These are phyloP conservation scores for Kodamaea ohmeri DNA, from an alignment of 1,139 yeast genomes.

Conservation along the genomic window DNA sequence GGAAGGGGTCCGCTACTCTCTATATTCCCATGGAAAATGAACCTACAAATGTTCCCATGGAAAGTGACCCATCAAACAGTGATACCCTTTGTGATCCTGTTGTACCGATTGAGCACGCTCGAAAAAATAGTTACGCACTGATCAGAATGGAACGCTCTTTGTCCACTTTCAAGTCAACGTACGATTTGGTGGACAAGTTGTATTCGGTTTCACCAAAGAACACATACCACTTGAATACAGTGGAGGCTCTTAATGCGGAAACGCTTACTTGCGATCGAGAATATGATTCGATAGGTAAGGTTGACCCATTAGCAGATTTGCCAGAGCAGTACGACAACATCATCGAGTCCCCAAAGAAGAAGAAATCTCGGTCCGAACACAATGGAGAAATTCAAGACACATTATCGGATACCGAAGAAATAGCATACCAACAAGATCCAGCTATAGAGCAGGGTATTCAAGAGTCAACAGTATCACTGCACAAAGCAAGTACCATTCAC, in stretches of 20 bases:
- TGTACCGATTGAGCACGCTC: no score
- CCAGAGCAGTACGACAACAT: constrained; percentile 12
- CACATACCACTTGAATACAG: constrained; percentile 35
- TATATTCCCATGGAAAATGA: no score
- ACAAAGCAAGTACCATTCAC: no score
- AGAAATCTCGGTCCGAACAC: neutral
- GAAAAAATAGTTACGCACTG: no score
- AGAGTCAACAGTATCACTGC: no score
- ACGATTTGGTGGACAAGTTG: constrained; percentile 33
- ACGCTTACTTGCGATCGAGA: constrained; percentile 13
- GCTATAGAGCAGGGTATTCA: no score
- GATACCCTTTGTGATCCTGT: no score
- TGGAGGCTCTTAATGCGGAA: constrained; percentile 30
- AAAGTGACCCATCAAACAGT: no score
- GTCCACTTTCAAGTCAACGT: constrained; percentile 20
- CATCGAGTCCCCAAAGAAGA: constrained; percentile 13
- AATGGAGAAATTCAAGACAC: neutral
- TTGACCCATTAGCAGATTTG: constrained; percentile 14
- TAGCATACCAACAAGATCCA: no score
- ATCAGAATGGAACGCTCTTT: neutral
- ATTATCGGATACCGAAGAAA: no score
- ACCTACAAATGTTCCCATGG: no score
- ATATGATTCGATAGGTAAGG: constrained; percentile 13
- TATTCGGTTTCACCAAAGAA: constrained; percentile 44
- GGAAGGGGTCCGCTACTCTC: no score